These are phyloP conservation scores for Auricularia cornea DNA, from an alignment of 768 basidiomycete species.

Conservation along the genomic window DNA sequence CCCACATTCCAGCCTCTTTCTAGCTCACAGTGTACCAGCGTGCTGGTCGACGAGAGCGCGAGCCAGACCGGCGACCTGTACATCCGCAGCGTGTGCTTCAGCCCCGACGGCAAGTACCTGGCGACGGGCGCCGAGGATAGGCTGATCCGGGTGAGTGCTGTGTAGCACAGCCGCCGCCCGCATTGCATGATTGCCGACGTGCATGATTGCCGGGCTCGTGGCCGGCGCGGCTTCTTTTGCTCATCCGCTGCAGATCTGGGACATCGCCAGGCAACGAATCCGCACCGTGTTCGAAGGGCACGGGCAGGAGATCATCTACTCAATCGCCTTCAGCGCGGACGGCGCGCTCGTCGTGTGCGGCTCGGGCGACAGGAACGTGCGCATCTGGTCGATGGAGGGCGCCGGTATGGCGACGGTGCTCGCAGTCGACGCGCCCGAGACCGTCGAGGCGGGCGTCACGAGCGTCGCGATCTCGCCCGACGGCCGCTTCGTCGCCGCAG, in stretches of 20 bases:
- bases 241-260: constrained; percentile 64
- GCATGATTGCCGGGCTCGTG: no score
- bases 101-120: constrained; percentile 59
- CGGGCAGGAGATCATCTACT: constrained; percentile 89
- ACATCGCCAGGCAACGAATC: constrained; percentile 73
- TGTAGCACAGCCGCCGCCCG: background rate
- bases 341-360: constrained; percentile 84
- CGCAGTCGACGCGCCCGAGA: constrained; percentile 45
- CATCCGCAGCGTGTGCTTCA: constrained; percentile 78
- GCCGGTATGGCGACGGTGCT: constrained; percentile 31
- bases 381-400: constrained; percentile 55
- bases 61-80: constrained; percentile 77
- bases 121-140: constrained; percentile 88
- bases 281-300: constrained; percentile 80
- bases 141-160: constrained; percentile 65
- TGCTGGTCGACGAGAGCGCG: constrained; percentile 69
- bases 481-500: constrained; percentile 53
- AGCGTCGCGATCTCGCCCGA: constrained; percentile 73
- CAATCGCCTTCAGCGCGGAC: constrained; percentile 83
- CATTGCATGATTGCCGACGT: no score
- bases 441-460: constrained; percentile 65
- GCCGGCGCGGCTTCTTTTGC: no score
- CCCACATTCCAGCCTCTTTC: background rate
- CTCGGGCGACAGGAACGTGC: constrained; percentile 64
- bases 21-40: constrained; percentile 34